Conservation (phyloP, 805 yeast species). For the Metschnikowia cubensis region DNA sequence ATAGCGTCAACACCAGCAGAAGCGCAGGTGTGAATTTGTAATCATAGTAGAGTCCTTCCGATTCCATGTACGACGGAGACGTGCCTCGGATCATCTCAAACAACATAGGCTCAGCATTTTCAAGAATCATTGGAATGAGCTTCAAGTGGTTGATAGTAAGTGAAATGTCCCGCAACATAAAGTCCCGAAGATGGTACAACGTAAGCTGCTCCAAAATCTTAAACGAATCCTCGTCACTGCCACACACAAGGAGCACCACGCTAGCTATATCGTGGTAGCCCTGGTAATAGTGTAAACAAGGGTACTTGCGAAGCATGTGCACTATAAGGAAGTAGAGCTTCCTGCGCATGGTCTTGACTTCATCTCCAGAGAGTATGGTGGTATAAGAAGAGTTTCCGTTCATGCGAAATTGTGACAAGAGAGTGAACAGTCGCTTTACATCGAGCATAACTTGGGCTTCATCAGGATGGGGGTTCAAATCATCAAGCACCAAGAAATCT, state of each 20-base stretch:
- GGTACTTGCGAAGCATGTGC: slow-evolving; percentile 55
- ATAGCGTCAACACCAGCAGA: slow-evolving; percentile 73
- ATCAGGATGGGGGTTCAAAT: slow-evolving; percentile 54
- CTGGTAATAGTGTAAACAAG: slow-evolving; percentile 74
- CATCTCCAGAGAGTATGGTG: slow-evolving; percentile 29
- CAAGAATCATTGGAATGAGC: slow-evolving; percentile 61
- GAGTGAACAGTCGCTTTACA: slow-evolving; percentile 64
- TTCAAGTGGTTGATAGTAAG: slow-evolving; percentile 63
- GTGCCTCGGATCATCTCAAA: slow-evolving; percentile 41
- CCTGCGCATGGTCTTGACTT: slow-evolving; percentile 33
- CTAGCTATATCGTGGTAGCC: slow-evolving; percentile 89
- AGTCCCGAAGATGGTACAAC: slow-evolving; percentile 69
- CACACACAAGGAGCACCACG: slow-evolving; percentile 54
- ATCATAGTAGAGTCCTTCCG: slow-evolving; percentile 29
- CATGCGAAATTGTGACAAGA: slow-evolving; percentile 25
- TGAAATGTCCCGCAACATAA: slow-evolving; percentile 68
- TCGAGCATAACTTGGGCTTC: slow-evolving; percentile 79
- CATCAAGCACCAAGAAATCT: slow-evolving; percentile 12
- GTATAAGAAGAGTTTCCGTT: slow-evolving; percentile 26
- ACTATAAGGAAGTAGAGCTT: slow-evolving; percentile 45
- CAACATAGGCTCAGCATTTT: slow-evolving; percentile 42
- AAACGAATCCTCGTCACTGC: slow-evolving; percentile 33
- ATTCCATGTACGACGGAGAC: slow-evolving; percentile 21
- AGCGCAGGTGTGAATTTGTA: slow-evolving; percentile 53
- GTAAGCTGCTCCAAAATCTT: slow-evolving; percentile 53